Base-by-base conservation (phyloP, 2,329 filamentous ascomycete genomes). In the Aspergillus sp. region DNA sequence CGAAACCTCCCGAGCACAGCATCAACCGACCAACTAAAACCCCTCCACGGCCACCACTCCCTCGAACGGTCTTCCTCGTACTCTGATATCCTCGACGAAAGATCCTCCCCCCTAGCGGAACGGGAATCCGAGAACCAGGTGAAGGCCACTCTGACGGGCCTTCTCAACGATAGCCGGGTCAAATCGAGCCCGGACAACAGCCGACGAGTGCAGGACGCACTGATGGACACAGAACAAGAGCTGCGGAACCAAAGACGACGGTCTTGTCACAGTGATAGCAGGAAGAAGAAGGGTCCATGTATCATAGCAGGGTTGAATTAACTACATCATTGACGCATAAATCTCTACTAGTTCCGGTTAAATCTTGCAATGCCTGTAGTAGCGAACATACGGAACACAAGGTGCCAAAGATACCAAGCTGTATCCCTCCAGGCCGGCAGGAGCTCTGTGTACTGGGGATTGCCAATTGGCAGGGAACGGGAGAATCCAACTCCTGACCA, bases 191-290 rank as follows among this genome's bases (percentile, higher is more conserved):
- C 66, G 29, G 66, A 70, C 1, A 75, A 79, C 58, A 76, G 79
- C 42, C 77, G 72, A 49, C 81, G 77, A 74, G 76, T 81, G 32
- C 79, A 81, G 61, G 71, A 73, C 19, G 69, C 78, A 9, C 66
- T 82, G 28, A 75, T 82, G 74, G 77, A 81, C 55, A 80, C 78
- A 19, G 78, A 82, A 57, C 75, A 76, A 56, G 77, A 81, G 55
- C 63, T 81, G 46, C 48, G 50, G 28, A 44, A 44, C 34, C 32
- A 53, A 29, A 41, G 54, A 29, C 47, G 54, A 34, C 43, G 51
- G 43, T 54, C 52, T 29, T 29, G 5, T 5, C 34, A 36, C 26
- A 36, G n/a, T 7, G 34, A 19, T 12, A 36, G 10, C 34, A 36
- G 10, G 34, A 19, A 36, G n/a, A 19, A 36, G 19, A 19, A 19